Base-by-base conservation (phyloP, 192 early-diverging fungal species). In the Coemansia sp. region DNA sequence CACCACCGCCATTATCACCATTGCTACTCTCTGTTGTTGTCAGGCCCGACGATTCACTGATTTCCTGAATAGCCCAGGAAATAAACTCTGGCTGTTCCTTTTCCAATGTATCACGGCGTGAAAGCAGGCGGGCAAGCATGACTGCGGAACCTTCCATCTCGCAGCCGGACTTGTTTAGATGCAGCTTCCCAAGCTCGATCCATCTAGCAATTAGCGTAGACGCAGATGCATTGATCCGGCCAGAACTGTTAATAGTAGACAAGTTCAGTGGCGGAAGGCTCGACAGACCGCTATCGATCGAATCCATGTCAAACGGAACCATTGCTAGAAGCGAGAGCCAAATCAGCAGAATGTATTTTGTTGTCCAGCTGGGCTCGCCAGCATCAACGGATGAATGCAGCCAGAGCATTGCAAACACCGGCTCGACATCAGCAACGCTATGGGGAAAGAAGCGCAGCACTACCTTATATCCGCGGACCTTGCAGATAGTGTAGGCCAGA, bases 291-390 rank as follows among this genome's bases (percentile, higher is more conserved):
- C 93, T 94, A 72, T 97, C 97, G 19, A 99, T 87, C 15, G 79
- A 90, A 63, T 85, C 87, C 12, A 99, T 82, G 71, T 98, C 95
- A 76, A 99, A 99, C 6, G 98, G 98, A 40, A 96, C 89, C 92
- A 96, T 97, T 56, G 88, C 88, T 72, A 98, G 85, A n/a, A 98
- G 86, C 9, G 96, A 96, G 13, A 98, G 81, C 95, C 96, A 98
- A 12, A 99, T 85, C 21, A 97, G 70, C 15, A 92, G 77, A 15
- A 95, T 76, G 65, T 93, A 98, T 13, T 93, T 87, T 2, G 86
- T 86, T 26, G 90, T 88, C 97, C 97, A 99, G 45, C 49, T 56
- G 8, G 73, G 68, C 13, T 40, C 38, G 8, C 47, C 23, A 18
- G 32, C 50, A 23, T 64, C 23, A 56, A 53, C 21, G 6, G 67